Conservation (phyloP, 2,329 filamentous ascomycete genomes). For the Sclerotinia borealis region DNA sequence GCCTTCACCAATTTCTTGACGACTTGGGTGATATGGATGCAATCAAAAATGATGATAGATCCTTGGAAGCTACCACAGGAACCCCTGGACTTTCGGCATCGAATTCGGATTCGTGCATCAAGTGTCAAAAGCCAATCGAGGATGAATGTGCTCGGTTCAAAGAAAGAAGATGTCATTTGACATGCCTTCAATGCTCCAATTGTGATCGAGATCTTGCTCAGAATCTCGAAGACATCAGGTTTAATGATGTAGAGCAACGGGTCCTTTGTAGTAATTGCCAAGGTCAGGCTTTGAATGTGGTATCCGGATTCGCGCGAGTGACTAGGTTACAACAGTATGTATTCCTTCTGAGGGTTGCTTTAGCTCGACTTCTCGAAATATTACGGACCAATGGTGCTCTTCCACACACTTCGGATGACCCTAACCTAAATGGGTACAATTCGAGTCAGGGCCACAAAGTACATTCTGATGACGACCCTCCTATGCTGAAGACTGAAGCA, state of each 20-base stretch:
- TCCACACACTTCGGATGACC: constrained; percentile 68
- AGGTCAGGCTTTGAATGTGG: constrained; percentile 47
- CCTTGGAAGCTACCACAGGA: constrained; percentile 58
- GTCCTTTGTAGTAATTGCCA: constrained; percentile 68
- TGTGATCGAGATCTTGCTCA: constrained; percentile 70
- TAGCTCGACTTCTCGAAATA: constrained; percentile 83
- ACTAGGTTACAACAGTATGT: constrained; percentile 91
- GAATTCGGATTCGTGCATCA: constrained; percentile 76
- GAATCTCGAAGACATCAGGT: constrained; percentile 62
- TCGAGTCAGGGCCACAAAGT: constrained; percentile 57
- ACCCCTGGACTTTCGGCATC: constrained; percentile 64
- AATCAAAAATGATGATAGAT: constrained; percentile 64
- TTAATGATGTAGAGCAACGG: constrained; percentile 60
- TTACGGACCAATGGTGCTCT: constrained; percentile 77
- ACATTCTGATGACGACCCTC: constrained; percentile 43
- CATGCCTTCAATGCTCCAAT: constrained; percentile 63
- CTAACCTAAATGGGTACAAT: constrained; percentile 60
- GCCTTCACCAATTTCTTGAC: constrained; percentile 75
- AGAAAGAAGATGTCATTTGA: constrained; percentile 75
- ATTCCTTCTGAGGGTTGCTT: constrained; percentile 83
- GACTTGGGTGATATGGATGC: constrained; percentile 79
- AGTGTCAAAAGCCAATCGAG: constrained; percentile 83
- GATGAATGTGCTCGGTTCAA: constrained; percentile 79
- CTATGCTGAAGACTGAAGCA: constrained; percentile 56
- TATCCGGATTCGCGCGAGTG: constrained; percentile 62